Evolutionary conservation across 2,329 filamentous ascomycete species (phyloP), one percentile per base, ranked within the genome.

Genomic region (Ascochyta clinopodiicola): DNA sequence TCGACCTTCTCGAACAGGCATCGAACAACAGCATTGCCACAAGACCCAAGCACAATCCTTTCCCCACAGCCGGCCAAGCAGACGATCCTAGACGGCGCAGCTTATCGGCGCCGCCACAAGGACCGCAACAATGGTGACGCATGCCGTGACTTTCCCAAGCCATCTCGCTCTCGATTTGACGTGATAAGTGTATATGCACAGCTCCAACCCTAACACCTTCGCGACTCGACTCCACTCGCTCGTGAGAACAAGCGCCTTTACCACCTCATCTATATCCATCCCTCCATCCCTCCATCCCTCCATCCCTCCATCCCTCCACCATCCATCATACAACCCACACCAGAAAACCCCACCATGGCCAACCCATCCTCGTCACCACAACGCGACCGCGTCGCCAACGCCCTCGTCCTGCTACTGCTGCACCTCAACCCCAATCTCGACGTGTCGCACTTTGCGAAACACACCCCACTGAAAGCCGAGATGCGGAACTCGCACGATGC

Each of bases 381-480:
- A 21, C 46, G 45, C 32, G 35, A 45, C 17, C 31, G 40, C 15
- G 29, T 56, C 31, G 42, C 45, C 22, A 56, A 42, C 17, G 36
- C 52, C 2, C 40, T 56, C 8, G 27, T 50, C 7, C 36, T 45
- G 12, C 29, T 45, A 4, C 52, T 56, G 19, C 44, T 42, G 10
- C 35, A 56, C 22, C 19, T 45, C 29, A 22, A 53, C 13, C 51
- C 51, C 13, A 38, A 47, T 15, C 51, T 53, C 38, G 38, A 53
- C 19, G 22, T 22, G 6, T 37, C 24, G 8, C 44, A 53, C 19
- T 53, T 53, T n/a, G 51, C 51, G 5, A 36, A 32, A 12, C 50
- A 53, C 32, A 53, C 50, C 13, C 50, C 44, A 3, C 44, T 43
- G 5, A 53, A 47, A 35, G 50, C 50, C 4, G 51, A 48, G 17